Evolutionary conservation across 2,329 filamentous ascomycete species (phyloP).

Genomic region (Neopestalotiopsis rosae): DNA sequence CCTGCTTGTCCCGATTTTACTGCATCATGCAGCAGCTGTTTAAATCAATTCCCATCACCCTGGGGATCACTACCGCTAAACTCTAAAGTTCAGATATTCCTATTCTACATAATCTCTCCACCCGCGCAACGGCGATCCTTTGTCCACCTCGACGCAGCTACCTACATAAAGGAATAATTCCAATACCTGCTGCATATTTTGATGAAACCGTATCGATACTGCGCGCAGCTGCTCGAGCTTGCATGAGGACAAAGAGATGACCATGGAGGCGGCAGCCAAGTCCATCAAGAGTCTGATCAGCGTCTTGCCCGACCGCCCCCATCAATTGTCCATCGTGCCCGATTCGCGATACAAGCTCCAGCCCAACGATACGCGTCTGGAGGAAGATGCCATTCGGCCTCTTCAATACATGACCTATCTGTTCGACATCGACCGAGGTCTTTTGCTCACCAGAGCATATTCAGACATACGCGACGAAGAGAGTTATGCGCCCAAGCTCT

Average conservation of each 20-base stretch:
- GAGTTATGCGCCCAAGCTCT: constrained; percentile 34
- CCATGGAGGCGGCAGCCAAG: constrained; percentile 65
- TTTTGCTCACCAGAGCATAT: constrained; percentile 61
- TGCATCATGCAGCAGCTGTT: background rate
- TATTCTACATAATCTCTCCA: constrained; percentile 14
- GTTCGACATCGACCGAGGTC: constrained; percentile 62
- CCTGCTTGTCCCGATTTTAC: background rate
- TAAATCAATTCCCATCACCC: background rate
- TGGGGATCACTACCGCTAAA: constrained; percentile 25
- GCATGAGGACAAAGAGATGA: constrained; percentile 36
- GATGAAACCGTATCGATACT: constrained; percentile 31
- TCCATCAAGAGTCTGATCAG: constrained; percentile 59
- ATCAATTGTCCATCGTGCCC: constrained; percentile 57
- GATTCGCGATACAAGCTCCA: constrained; percentile 53
- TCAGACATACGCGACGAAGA: constrained; percentile 62
- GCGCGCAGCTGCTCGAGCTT: constrained; percentile 39
- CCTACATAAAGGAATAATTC: constrained; percentile 1
- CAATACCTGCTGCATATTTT: constrained; percentile 25
- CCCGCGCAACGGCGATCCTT: constrained; percentile 20
- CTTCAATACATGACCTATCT: constrained; percentile 64
- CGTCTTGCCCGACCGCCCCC: constrained; percentile 56
- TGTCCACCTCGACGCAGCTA: constrained; percentile 3
- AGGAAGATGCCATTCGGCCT: constrained; percentile 55
- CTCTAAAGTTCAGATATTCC: constrained; percentile 23
- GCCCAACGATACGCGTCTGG: constrained; percentile 43